Percentiles rank a stretch among this genome's conserved stretches.
These are phyloP conservation scores for Solanum pinnatisectum DNA, from an alignment of 257 asterid genomes.

Conservation along the genomic window DNA sequence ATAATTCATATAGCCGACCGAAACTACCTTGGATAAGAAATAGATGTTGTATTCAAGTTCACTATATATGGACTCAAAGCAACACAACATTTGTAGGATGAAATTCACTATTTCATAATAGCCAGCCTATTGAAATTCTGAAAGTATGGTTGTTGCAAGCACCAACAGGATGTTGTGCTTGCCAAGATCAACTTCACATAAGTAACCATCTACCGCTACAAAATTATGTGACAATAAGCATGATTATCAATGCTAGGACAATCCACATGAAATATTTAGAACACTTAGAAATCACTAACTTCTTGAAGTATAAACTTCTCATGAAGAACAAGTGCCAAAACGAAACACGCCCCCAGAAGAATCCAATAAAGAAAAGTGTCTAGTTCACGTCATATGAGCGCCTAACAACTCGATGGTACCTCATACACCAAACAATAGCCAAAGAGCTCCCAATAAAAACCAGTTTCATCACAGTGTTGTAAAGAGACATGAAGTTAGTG, in stretches of 20 bases:
- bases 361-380: constrained; percentile 77
- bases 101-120: not conserved
- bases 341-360: constrained; percentile 40
- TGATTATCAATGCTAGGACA: not conserved
- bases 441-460: constrained; percentile 82
- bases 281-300: constrained; percentile 32
- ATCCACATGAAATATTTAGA: not conserved
- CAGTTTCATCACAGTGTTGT: constrained; percentile 78
- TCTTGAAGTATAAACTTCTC: constrained; percentile 70
- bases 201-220: not conserved
- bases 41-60: not conserved
- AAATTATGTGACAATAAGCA: not conserved
- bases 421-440: constrained; percentile 88
- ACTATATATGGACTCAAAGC: not conserved
- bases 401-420: constrained; percentile 55
- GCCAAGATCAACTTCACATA: not conserved
- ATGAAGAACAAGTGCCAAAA: constrained; percentile 58
- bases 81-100: not conserved
- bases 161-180: not conserved
- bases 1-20: not conserved
- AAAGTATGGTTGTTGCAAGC: not conserved
- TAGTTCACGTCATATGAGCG: constrained; percentile 77
- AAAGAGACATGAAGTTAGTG: constrained; percentile 70
- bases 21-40: not conserved
- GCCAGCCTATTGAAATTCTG: not conserved